A percentile compares a stretch with the other conserved stretches of the same genome.
Evolutionary conservation across 2,329 filamentous ascomycete species (phyloP).

Genomic region (Aspergillus quadrilineatus): DNA sequence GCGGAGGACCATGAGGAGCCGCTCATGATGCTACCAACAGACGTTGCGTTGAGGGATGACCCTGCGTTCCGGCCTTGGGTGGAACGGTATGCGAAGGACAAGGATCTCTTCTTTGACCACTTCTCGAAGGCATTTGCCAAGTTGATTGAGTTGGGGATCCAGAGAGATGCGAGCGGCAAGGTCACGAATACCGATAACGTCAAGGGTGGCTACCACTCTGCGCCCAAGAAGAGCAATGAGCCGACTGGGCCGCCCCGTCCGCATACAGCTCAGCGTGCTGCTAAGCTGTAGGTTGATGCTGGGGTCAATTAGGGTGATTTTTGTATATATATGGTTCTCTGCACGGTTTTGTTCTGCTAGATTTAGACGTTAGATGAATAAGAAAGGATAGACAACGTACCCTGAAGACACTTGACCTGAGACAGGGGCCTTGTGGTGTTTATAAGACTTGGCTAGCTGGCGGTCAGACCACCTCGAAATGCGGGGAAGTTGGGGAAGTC

Average conservation of each 20-base stretch:
- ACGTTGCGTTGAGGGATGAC: constrained; percentile 59
- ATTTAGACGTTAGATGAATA: not conserved
- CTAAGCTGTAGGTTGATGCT: constrained; percentile 27
- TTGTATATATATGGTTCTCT: not conserved
- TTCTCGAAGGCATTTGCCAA: constrained; percentile 61
- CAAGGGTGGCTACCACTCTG: constrained; percentile 56
- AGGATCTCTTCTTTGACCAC: constrained; percentile 61
- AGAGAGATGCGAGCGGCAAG: constrained; percentile 53
- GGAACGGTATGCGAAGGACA: constrained; percentile 59
- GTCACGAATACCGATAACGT: constrained; percentile 59
- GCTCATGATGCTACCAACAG: constrained; percentile 67
- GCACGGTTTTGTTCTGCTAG: not conserved
- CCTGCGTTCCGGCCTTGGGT: constrained; percentile 57
- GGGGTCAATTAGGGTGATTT: not conserved
- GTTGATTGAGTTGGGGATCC: constrained; percentile 61
- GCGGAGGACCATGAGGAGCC: constrained; percentile 49
- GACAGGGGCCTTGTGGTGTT: not conserved
- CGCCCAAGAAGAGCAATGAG: constrained; percentile 56
- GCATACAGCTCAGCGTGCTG: constrained; percentile 6
- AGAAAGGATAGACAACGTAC: not conserved
- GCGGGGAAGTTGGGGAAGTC: constrained; percentile 1
- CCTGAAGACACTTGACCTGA: constrained; percentile 5
- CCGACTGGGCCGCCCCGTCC: constrained; percentile 27
- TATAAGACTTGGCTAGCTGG: not conserved
- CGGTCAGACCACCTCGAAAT: constrained; percentile 10